Percentiles rank a stretch among this genome's conserved stretches.
Conservation (phyloP, 208 protist genomes). For the Crithidia bombi region DNA sequence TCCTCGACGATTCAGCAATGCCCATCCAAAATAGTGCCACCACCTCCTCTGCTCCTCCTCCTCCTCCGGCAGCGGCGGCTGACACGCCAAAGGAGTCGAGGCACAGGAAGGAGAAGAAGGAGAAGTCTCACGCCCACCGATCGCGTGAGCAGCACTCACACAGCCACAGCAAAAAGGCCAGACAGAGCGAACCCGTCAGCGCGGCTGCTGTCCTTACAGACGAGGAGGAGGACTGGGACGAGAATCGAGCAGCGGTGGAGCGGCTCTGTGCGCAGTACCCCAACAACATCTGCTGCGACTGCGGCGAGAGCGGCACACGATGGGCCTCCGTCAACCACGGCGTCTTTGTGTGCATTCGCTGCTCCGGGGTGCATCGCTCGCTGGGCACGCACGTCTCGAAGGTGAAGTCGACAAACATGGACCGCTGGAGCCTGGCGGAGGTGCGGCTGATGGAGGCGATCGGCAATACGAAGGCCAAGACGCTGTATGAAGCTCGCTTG, state of each 20-base stretch:
- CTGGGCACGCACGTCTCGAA: constrained; percentile 94
- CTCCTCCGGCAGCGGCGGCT: neutral
- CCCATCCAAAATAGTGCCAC: too few species aligned
- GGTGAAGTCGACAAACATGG: constrained; percentile 94
- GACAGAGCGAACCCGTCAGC: neutral
- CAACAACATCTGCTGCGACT: constrained; percentile 89
- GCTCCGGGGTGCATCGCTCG: constrained; percentile 93
- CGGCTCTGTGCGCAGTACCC: constrained; percentile 53
- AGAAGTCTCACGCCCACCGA: neutral
- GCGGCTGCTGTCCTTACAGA: neutral
- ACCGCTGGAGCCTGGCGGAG: constrained; percentile 78
- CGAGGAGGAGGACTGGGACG: constrained; percentile 66
- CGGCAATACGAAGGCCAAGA: constrained; percentile 70
- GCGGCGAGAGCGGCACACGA: constrained; percentile 72
- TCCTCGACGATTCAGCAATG: neutral
- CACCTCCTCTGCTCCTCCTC: neutral
- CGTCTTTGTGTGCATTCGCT: constrained; percentile 94
- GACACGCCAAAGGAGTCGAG: neutral
- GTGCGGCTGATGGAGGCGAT: constrained; percentile 72
- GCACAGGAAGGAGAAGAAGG: constrained; percentile 18
- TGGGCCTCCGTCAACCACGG: constrained; percentile 93
- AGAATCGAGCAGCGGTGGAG: constrained; percentile 67
- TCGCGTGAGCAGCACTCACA: constrained; percentile 10
- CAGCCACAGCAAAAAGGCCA: constrained; percentile 19
- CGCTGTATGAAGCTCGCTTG: constrained; percentile 62